These are phyloP conservation scores for Pseudognaphalium luteoalbum DNA, from an alignment of 129 eudicot species.

Conservation along the genomic window DNA sequence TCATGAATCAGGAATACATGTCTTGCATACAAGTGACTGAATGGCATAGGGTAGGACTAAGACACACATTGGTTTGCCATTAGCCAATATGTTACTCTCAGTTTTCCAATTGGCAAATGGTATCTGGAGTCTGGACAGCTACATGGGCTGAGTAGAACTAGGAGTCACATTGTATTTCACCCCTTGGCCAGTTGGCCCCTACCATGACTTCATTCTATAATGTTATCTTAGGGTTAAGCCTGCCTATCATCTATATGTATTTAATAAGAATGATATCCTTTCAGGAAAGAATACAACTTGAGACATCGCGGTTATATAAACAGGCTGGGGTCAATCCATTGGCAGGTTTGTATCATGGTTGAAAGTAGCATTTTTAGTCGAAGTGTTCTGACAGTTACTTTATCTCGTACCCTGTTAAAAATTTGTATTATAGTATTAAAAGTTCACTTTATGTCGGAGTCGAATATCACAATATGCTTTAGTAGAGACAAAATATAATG, in stretches of 20 bases:
- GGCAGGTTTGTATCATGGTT: slow-evolving; percentile 60
- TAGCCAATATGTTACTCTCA: background rate
- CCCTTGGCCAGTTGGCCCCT: background rate
- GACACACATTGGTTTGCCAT: background rate
- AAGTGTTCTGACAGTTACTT: slow-evolving; percentile 1
- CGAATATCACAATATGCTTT: background rate
- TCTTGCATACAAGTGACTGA: slow-evolving; percentile 5
- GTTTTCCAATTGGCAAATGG: background rate
- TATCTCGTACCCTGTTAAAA: background rate
- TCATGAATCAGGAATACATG: background rate
- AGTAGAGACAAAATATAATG: slow-evolving; percentile 4
- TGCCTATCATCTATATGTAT: background rate
- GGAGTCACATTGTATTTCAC: background rate
- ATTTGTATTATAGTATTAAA: background rate
- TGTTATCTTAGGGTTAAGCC: background rate
- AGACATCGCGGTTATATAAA: slow-evolving; percentile 84
- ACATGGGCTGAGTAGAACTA: slow-evolving; percentile 2
- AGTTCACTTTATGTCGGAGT: background rate
- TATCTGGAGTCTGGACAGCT: background rate
- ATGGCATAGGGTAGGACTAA: background rate
- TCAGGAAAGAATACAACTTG: slow-evolving; percentile 99
- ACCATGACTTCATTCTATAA: background rate
- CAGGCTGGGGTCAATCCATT: slow-evolving; percentile 99
- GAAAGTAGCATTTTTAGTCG: slow-evolving; percentile 14
- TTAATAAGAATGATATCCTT: slow-evolving; percentile 25